Base-by-base conservation (phyloP, 1,139 yeast species). In the Candida labiduridarum region DNA sequence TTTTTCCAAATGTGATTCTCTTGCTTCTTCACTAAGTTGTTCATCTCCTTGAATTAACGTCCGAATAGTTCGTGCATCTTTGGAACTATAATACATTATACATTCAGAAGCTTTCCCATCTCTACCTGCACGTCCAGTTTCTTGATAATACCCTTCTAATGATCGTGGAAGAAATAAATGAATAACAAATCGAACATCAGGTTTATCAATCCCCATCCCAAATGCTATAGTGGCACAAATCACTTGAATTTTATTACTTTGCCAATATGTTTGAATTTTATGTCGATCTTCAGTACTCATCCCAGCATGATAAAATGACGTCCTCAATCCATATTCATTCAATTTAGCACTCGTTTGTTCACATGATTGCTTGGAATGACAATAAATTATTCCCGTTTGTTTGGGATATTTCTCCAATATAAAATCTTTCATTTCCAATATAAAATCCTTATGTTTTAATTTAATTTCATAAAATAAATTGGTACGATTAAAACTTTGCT, bases 161-260 rank as follows among this genome's bases (percentile, higher is more conserved):
- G 91, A 89, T 61, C 97, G 74, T 0, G 99, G 98, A 36, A 94
- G 73, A n/a, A 92, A 88, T 53, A 87, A 76, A 68, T 94, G 99
- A 46, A 89, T 84, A 3, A 94, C 98, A 73, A 81, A 92, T 48
- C 99, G 71, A 8, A 94, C 99, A 67, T 94, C 96, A 0, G 97
- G 90, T 65, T 94, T 94, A 70, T 94, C 99, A 52, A 94, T 94
- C 48, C 99, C 99, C 98, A 94, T 94, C 31, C 99, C 99, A 76
- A 94, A 94, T 0, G 98, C 99, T 57, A 94, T 89, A 0, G 99
- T 94, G 0, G 99, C 99, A 70, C 98, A 94, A 10, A 94, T 90
- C 1, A 91, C 85, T 61, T 84, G 88, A 16, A 85, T 69, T 22
- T 69, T 65, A 51, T 88, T 88, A 1, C 72, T 66, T 65, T 95